Base-by-base conservation (phyloP, 116 monocot species). In the Zostera marina region DNA sequence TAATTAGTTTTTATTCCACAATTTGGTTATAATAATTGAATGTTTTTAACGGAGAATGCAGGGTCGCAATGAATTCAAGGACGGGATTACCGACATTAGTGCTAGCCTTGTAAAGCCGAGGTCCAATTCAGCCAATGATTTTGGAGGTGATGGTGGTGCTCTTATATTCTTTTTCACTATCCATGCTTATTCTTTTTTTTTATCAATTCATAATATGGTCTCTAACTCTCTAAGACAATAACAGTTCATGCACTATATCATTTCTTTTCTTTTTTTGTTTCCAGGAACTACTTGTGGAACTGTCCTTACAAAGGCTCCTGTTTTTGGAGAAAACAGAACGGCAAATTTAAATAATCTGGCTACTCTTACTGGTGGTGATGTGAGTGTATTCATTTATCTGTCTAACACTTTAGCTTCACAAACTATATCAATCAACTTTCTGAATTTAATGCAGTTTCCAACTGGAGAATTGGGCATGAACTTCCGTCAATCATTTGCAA, bases 51-150 rank as follows among this genome's bases (percentile, higher is more conserved):
- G 32, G 44, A 45, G 14, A 45, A 8, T 32, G 0, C 22, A 24
- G 87, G 94, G 94, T n/a, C 84, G 88, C 7, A 84, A 76, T 77
- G 80, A 81, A 45, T 93, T 93, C 44, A 93, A 88, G 65, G 88
- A 93, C 47, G 81, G 77, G 56, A 73, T 82, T 8, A 94, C 84
- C 64, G 88, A 94, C 61, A 72, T 88, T 68, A 88, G 88, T 54
- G 88, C 94, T 23, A 88, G 84, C 67, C 88, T 94, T 64, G 94
- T 94, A 21, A 94, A 88, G 62, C 94, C 88, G 65, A 88, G 88
- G 41, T 84, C 94, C 11, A 88, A 88, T 77, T 88, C 94, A 49
- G 88, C 94, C 14, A 94, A 94, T 81, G 94, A 94, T 72, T 81
- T 63, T 70, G 94, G 88, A 77, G 94, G 94, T 62, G 88, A 94